Evolutionary conservation across 2,329 filamentous ascomycete species (phyloP).

Genomic region (Talaromyces rugulosus): DNA sequence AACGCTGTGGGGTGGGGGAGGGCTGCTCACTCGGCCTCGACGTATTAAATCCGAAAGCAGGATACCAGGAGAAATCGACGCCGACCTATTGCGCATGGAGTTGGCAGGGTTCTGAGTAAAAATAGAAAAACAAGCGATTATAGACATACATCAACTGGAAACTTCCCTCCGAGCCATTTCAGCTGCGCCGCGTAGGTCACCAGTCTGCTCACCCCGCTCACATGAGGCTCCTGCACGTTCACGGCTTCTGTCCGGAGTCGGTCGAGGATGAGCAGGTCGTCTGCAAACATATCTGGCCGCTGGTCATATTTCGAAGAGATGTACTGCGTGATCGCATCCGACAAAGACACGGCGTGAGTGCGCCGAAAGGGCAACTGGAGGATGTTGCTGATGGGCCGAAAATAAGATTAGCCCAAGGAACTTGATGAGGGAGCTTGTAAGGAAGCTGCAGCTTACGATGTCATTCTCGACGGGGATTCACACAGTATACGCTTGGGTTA

Average conservation of each 20-base stretch:
- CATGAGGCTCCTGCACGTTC: slow-evolving; percentile 81
- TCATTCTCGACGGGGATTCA: slow-evolving; percentile 21
- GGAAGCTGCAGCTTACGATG: slow-evolving; percentile 26
- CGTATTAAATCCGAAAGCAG: slow-evolving; percentile 83
- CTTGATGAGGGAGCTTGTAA: background rate
- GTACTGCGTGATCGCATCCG: slow-evolving; percentile 83
- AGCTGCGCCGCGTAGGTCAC: slow-evolving; percentile 88
- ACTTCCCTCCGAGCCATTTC: slow-evolving; percentile 90
- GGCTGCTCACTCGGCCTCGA: slow-evolving; percentile 55
- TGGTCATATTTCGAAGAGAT: slow-evolving; percentile 99
- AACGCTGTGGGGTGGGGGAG: background rate
- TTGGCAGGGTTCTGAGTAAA: background rate
- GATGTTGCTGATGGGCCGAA: slow-evolving; percentile 37
- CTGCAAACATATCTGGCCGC: slow-evolving; percentile 91
- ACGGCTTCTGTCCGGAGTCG: slow-evolving; percentile 78
- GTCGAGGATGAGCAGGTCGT: slow-evolving; percentile 85
- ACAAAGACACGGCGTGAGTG: slow-evolving; percentile 73
- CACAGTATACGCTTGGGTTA: background rate
- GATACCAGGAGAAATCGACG: slow-evolving; percentile 95
- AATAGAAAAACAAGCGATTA: background rate
- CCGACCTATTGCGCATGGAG: slow-evolving; percentile 61
- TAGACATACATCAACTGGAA: slow-evolving; percentile 76
- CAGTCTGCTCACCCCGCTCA: slow-evolving; percentile 81
- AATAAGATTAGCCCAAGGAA: slow-evolving; percentile 1
- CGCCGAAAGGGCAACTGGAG: slow-evolving; percentile 84